These are phyloP conservation scores for Chrysanthemum seticuspe DNA, from an alignment of 129 eudicot species.

Conservation along the genomic window DNA sequence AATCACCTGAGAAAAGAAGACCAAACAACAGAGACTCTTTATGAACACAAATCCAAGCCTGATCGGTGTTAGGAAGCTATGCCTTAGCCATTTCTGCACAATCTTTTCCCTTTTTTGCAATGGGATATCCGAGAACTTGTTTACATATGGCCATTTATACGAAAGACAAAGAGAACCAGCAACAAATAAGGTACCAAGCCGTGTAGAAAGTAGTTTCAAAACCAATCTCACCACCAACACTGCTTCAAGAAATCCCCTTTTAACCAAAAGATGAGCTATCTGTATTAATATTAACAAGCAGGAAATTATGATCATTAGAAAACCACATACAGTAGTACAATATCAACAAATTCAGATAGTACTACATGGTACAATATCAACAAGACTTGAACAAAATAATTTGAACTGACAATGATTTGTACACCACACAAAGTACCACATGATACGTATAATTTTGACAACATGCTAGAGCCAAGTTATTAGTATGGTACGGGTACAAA, in stretches of 20 bases:
- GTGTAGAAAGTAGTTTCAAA: conserved; percentile 45
- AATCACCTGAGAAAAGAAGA: conserved; percentile 66
- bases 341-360: too few relatives aligned
- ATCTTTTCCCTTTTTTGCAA: conserved; percentile 63
- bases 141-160: conserved; percentile 56
- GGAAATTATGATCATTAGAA: too few relatives aligned
- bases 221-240: conserved; percentile 46
- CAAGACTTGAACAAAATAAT: too few relatives aligned
- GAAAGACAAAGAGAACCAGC: conserved; percentile 59
- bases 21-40: conserved; percentile 51
- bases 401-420: too few relatives aligned
- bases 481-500: too few relatives aligned
- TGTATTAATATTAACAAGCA: conserved; percentile 10
- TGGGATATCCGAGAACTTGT: conserved; percentile 51
- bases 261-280: conserved; percentile 49
- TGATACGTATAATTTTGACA: not conserved
- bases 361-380: too few relatives aligned
- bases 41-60: conserved; percentile 63
- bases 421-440: not conserved
- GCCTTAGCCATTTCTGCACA: conserved; percentile 61
- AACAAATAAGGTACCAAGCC: conserved; percentile 67
- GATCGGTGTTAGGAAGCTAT: conserved; percentile 52
- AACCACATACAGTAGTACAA: too few relatives aligned
- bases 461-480: not conserved
- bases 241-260: conserved; percentile 61